phyloP scores from a whole-genome alignment of 2,329 filamentous ascomycete species.

The Mycocentrospora acerina region DNA sequence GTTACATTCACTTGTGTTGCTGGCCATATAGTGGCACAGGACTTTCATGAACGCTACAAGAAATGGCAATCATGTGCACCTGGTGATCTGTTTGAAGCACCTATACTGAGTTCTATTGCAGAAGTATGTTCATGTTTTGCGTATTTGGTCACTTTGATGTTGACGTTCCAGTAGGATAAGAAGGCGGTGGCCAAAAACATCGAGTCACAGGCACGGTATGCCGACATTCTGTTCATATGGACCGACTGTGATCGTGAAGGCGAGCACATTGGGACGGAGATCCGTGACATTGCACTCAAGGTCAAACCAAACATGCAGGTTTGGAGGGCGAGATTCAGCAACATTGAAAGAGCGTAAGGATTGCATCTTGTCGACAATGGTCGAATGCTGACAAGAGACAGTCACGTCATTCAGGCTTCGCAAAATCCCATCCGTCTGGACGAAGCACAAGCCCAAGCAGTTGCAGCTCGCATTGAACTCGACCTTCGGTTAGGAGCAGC shows the following conservation, averaged over 20 bases:
- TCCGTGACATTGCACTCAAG: slow-evolving; percentile 75
- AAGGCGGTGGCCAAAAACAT: slow-evolving; percentile 83
- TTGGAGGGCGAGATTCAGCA: slow-evolving; percentile 89
- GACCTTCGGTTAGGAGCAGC: slow-evolving; percentile 88
- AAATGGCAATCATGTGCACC: slow-evolving; percentile 83
- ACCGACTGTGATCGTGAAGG: slow-evolving; percentile 98
- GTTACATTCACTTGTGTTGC: slow-evolving; percentile 94
- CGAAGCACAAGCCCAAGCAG: slow-evolving; percentile 82
- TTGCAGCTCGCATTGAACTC: slow-evolving; percentile 84
- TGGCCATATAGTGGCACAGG: slow-evolving; percentile 80
- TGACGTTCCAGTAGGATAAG: slow-evolving; percentile 62
- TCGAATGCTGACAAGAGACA: slow-evolving; percentile 38
- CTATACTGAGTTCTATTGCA: slow-evolving; percentile 67
- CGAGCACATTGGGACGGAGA: slow-evolving; percentile 92
- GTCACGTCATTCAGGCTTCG: slow-evolving; percentile 84
- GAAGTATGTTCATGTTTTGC: slow-evolving; percentile 52
- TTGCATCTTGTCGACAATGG: background rate
- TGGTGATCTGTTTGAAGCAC: slow-evolving; percentile 76
- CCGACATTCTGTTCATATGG: slow-evolving; percentile 88
- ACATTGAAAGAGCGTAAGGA: slow-evolving; percentile 83
- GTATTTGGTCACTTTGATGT: background rate
- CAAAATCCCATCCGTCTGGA: slow-evolving; percentile 76
- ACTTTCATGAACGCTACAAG: slow-evolving; percentile 73
- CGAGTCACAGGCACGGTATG: slow-evolving; percentile 69
- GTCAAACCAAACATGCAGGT: slow-evolving; percentile 75